Evolutionary conservation across 306 rosid species (phyloP), one percentile per base, ranked within the genome.

Genomic region (Acmispon strigosus): DNA sequence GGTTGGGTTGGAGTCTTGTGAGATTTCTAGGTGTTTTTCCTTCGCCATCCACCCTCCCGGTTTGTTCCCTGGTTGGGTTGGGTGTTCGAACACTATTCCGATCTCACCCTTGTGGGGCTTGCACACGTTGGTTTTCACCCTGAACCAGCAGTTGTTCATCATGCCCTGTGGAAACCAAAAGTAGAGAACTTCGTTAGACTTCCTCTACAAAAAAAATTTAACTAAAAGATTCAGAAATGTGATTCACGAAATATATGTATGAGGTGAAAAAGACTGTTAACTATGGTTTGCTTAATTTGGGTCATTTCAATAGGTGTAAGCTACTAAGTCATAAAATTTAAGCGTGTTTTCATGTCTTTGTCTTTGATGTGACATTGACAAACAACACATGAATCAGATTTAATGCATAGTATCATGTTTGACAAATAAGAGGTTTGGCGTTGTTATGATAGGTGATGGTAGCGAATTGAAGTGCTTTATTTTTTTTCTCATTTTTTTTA

Each of bases 71-170:
- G 98, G 94, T 41, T 52, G 70, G 11, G 98, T 90, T 1, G 98
- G 98, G 76, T 93, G 98, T 77, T 90, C 94, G 16, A 93, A 93
- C 55, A 80, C 83, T 6, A 93, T 80, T 8, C 97, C 98, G 0
- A 90, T 88, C 78, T 90, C 97, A 0, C 94, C 97, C 73, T 75
- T 76, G 67, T 85, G 86, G 14, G 84, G 90, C 75, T 75, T 92
- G 87, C 96, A 88, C 48, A 88, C 83, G 19, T 87, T 90, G 4
- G 80, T 85, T 62, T 87, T 93, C 29, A 93, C 82, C 16, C 90
- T 80, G 72, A 90, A 93, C 98, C 98, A 93, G 42, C 96, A 93
- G 42, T 88, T 93, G 84, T 93, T 93, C 98, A 92, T 92, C 98
- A 92, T 86, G 2, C 98, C 98, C 98, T 92, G 73, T 10, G 65